Base-by-base conservation (phyloP, 345 rosid species). In the Mercurialis annua region DNA sequence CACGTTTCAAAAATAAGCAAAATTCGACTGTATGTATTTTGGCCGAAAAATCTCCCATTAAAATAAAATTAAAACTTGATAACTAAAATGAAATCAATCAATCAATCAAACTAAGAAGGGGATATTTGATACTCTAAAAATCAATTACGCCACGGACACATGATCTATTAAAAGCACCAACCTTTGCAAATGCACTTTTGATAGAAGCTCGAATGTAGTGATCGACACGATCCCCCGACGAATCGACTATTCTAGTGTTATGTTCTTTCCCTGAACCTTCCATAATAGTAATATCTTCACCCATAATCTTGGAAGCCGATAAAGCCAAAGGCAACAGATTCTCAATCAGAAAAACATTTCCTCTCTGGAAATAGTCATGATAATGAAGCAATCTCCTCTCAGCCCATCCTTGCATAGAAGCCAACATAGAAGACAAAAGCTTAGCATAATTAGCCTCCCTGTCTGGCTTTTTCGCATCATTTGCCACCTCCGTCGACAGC, bases 371-470 rank as follows among this genome's bases (percentile, higher is more conserved):
- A 76, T 72, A 83, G 57, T 90, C 90, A 73, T 85, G 98, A 60
- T 93, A 90, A 60, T 77, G 69, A 46, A 84, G 75, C 69, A 90
- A 75, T 75, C 90, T 82, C 83, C 77, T 87, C 83, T 93, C 97
- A 0, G 90, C 88, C 97, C 97, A 93, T 60, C 76, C 84, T 75
- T 85, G 83, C 88, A 91, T 87, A 8, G 96, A 85, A 44, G 73
- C 83, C 71, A 90, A 57, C 69, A 87, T 82, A 4, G 90, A 81
- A 17, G 77, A 78, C 76, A 89, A 69, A 5, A 91, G 67, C 76
- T 83, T 86, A 59, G 82, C 84, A 71, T 83, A 93, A 0, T 74
- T 20, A 17, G 90, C 83, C 67, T 87, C 96, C 1, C 87, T 74
- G 21, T 87, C 94, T 0, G 80, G 83, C 58, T 82, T 87, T 59